Conservation (phyloP, 2,329 filamentous ascomycete species). For the Trichoderma atrobrunneum region DNA sequence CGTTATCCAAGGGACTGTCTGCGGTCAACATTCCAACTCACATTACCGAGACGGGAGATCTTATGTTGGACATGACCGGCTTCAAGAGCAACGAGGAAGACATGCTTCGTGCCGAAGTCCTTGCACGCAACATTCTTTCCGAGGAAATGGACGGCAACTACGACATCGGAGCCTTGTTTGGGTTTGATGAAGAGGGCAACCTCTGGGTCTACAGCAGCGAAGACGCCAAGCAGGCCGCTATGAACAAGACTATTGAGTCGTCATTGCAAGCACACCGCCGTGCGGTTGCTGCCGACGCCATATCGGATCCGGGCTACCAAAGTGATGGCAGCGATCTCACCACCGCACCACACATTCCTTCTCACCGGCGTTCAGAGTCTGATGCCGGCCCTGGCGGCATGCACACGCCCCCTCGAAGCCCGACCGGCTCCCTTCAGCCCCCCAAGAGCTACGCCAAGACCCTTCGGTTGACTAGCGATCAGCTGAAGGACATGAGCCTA, state of each 20-base stretch:
- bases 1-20: conserved; percentile 81
- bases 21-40: conserved; percentile 89
- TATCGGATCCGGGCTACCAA: conserved; percentile 92
- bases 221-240: conserved; percentile 87
- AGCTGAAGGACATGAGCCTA: conserved; percentile 80
- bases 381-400: conserved; percentile 55
- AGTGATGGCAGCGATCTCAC: conserved; percentile 74
- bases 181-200: conserved; percentile 92
- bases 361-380: conserved; percentile 65
- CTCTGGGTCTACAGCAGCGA: conserved; percentile 99
- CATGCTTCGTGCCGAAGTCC: conserved; percentile 84
- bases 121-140: conserved; percentile 86
- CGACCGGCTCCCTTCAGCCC: conserved; percentile 63
- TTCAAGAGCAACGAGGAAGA: conserved; percentile 96
- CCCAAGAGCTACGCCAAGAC: conserved; percentile 96
- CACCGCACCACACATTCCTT: conserved; percentile 43
- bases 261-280: conserved; percentile 45
- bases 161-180: conserved; percentile 92
- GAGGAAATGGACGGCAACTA: conserved; percentile 94
- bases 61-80: conserved; percentile 97
- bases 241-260: conserved; percentile 59
- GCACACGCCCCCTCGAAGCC: conserved; percentile 66
- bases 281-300: conserved; percentile 69
- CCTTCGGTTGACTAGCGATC: conserved; percentile 87
- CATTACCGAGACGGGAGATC: conserved; percentile 86